phyloP scores from a whole-genome alignment of 2,329 filamentous ascomycete genomes.

The Colletotrichum cordylinicola region DNA sequence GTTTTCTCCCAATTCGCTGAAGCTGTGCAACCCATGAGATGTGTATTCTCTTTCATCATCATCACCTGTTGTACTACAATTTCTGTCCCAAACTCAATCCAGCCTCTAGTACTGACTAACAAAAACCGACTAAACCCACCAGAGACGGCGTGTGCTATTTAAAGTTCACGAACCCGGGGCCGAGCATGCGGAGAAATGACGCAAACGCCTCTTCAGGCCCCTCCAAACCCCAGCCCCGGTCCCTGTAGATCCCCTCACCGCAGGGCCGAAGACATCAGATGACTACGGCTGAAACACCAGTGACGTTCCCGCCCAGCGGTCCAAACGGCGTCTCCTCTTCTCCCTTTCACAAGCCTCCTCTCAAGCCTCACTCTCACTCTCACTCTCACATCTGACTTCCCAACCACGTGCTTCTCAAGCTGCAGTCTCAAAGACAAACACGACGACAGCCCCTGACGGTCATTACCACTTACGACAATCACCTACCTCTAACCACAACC shows the following conservation, averaged over 20 bases:
- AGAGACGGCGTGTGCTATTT: not conserved
- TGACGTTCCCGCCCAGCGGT: not conserved
- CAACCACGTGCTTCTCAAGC: not conserved
- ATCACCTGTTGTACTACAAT: not conserved
- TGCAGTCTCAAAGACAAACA: not conserved
- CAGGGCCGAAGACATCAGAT: conserved; percentile 4
- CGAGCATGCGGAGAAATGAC: conserved; percentile 10
- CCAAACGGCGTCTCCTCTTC: not conserved
- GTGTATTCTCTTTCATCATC: not conserved
- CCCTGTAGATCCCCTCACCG: not conserved
- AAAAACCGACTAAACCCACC: not conserved
- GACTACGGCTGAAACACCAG: conserved; percentile 11
- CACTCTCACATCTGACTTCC: not conserved
- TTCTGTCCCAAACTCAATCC: not conserved
- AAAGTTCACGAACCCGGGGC: not conserved
- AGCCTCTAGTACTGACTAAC: not conserved
- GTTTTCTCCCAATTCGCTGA: not conserved
- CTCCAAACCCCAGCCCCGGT: not conserved
- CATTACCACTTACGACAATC: not conserved
- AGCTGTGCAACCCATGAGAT: not conserved
- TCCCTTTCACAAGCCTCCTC: not conserved
- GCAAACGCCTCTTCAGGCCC: not conserved
- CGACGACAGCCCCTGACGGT: not conserved
- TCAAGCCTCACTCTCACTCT: not conserved
- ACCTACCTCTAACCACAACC: not conserved